Conservation (phyloP, 208 protist species). For the Crithidia mellificae region DNA sequence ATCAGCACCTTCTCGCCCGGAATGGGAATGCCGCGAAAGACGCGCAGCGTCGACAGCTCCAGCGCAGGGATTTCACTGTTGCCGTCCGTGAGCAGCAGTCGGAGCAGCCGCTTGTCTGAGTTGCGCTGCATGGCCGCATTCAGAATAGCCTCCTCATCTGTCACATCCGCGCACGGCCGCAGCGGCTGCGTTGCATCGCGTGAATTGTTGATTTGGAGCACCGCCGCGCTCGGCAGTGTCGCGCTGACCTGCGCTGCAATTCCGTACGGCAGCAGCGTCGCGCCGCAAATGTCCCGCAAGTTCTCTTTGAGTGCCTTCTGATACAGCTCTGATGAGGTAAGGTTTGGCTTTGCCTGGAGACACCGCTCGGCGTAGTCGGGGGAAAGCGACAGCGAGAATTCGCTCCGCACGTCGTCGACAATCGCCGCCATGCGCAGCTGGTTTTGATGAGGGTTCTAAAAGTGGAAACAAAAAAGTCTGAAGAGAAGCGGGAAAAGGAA, state of each 20-base stretch:
- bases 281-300: constrained; percentile 59
- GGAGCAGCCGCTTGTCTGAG: constrained; percentile 61
- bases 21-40: constrained; percentile 66
- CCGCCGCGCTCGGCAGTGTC: constrained; percentile 44
- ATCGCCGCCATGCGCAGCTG: constrained; percentile 34
- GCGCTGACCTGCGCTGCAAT: constrained; percentile 46
- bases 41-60: constrained; percentile 66
- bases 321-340: constrained; percentile 56
- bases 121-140: constrained; percentile 49
- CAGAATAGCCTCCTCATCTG: constrained; percentile 56
- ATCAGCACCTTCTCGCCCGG: constrained; percentile 80
- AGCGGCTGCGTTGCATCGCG: constrained; percentile 84
- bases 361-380: constrained; percentile 59
- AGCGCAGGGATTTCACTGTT: constrained; percentile 65
- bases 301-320: constrained; percentile 57
- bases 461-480: background rate
- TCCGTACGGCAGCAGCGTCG: constrained; percentile 57
- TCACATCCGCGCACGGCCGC: constrained; percentile 59
- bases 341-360: constrained; percentile 7
- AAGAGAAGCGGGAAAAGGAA: background rate
- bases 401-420: constrained; percentile 38
- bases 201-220: constrained; percentile 75
- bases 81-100: constrained; percentile 73
- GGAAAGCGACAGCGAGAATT: constrained; percentile 56
- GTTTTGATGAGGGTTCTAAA: no score